These are phyloP conservation scores for Peterozyma toletana DNA, from an alignment of 805 yeast genomes.

Conservation along the genomic window DNA sequence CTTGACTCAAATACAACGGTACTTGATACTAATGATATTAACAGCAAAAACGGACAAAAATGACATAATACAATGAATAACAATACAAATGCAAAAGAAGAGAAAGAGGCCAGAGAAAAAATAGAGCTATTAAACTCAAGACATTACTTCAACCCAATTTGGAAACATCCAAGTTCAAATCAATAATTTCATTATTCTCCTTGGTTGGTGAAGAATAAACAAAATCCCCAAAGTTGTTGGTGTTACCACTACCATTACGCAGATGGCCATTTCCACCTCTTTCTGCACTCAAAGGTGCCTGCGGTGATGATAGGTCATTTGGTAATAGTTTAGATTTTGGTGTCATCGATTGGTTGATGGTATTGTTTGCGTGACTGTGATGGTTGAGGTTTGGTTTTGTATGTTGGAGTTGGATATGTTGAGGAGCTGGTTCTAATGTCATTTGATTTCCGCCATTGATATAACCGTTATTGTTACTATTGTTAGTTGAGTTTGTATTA, in stretches of 20 bases:
- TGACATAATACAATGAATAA: no score
- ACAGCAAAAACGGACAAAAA: no score
- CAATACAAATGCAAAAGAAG: no score
- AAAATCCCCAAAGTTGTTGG: conserved; percentile 4
- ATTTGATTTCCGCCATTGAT: not conserved
- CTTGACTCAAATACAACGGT: no score
- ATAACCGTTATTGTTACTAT: not conserved
- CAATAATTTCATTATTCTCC: conserved; percentile 1
- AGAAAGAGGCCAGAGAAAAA: no score
- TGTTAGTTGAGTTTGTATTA: not conserved
- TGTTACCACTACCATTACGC: not conserved
- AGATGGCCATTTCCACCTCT: conserved; percentile 2
- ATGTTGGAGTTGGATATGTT: not conserved
- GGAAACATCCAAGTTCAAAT: conserved; percentile 2
- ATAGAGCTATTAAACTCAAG: no score
- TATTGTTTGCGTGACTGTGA: not conserved
- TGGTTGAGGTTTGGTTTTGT: not conserved
- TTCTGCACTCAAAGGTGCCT: conserved; percentile 7
- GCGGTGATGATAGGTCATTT: conserved; percentile 7
- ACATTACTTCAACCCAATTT: not conserved
- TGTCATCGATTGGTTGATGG: not conserved
- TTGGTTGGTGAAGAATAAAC: conserved; percentile 8
- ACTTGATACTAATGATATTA: no score
- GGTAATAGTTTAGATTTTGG: not conserved
- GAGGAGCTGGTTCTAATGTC: not conserved